Evolutionary conservation across 2,329 filamentous ascomycete species (phyloP).

Genomic region (Botrytis porri): DNA sequence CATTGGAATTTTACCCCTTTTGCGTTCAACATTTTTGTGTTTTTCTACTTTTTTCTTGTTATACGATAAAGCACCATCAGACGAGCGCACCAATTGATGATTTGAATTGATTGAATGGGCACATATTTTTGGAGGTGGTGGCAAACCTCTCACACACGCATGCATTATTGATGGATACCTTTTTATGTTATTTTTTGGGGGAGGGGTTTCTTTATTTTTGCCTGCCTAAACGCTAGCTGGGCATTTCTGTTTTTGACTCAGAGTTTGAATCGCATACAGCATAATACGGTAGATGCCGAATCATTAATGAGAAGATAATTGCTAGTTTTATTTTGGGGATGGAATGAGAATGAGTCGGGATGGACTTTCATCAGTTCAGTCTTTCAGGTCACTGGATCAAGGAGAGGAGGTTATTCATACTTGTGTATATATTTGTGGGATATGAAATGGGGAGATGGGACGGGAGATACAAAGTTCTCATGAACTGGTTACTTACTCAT

Average conservation of each 20-base stretch:
- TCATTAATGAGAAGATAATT: slow-evolving; percentile 16
- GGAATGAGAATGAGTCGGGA: neutral
- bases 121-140: neutral
- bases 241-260: neutral
- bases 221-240: slow-evolving; percentile 2
- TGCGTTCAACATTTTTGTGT: slow-evolving; percentile 2
- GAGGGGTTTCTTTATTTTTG: neutral
- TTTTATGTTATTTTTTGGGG: slow-evolving; percentile 9
- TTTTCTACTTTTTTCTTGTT: slow-evolving; percentile 10
- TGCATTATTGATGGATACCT: slow-evolving; percentile 12
- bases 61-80: slow-evolving; percentile 8
- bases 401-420: neutral
- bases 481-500: neutral
- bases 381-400: neutral
- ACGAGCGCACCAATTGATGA: slow-evolving; percentile 10
- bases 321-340: slow-evolving; percentile 9
- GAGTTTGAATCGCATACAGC: neutral
- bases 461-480: neutral
- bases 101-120: slow-evolving; percentile 16
- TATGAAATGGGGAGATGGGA: slow-evolving; percentile 1
- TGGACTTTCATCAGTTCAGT: neutral
- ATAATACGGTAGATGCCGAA: neutral
- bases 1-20: neutral
- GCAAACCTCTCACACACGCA: neutral
- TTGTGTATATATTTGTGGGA: slow-evolving; percentile 13